Base-by-base conservation (phyloP, 176 grass and related monocot species). In the Juncus inflexus region DNA sequence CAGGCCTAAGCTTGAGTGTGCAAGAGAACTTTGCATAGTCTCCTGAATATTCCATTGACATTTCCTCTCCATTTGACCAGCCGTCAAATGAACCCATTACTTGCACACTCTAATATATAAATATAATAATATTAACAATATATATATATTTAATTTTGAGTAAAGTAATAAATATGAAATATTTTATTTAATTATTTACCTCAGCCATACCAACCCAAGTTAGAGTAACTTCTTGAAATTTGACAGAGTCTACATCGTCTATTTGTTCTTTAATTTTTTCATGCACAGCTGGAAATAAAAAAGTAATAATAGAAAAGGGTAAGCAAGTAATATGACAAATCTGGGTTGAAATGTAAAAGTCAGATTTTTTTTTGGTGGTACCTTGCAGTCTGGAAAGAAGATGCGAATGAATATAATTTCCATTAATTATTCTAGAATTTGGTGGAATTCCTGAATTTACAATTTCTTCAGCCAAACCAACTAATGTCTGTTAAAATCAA, bases 81-180 rank as follows among this genome's bases (percentile, higher is more conserved):
- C 94, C 88, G 11, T 97, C 94, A 35, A 92, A 97, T 59, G 94
- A 89, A 7, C 94, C 94, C 85, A 89, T 97, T 61, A 97, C 81
- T 84, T 92, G 94, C 40, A 92, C 87, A 69, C 82, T 80, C 88
- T 97, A 36, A 60, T 59, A 9, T 5, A 66, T 9, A 12, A 42
- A 28, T 2, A 6, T 9, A 52, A 50, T 9, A 77, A 50, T 58
- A 57, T 10, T 57, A 12, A 67, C 63, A 12, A 16, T 3, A 45
- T 63, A 52, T 43, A 65, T 64, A 1, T 2, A 72, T 52, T 72
- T 70, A 28, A 28, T 28, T 47, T 47, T 47, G 9, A 47, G 43
- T 2, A 47, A 47, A 47, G 4, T 47, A 1, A 47, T 47, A 47
- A 47, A 47, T 47, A 47, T 47, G 43, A n/a, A n/a, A n/a, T n/a